phyloP scores from a whole-genome alignment of 441 rosid genomes.

The Euphorbia celastroides region DNA sequence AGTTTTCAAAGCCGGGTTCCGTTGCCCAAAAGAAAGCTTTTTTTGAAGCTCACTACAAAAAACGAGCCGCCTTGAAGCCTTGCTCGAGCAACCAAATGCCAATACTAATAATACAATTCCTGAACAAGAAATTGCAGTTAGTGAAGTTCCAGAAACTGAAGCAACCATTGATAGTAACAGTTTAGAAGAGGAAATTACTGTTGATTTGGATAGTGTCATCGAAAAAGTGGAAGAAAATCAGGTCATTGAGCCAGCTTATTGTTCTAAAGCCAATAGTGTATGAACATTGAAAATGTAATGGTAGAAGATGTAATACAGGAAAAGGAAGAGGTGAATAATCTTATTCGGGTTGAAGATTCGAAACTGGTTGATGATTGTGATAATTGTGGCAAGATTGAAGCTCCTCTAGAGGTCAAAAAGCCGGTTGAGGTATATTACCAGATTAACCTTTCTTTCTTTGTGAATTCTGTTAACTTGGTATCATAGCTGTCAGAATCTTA shows the following conservation, averaged over 20 bases:
- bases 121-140: slow-evolving; percentile 16
- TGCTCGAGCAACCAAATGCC: slow-evolving; percentile 32
- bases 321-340: slow-evolving; percentile 19
- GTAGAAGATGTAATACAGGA: slow-evolving; percentile 20
- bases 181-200: too few species aligned
- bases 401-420: slow-evolving; percentile 22
- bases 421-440: slow-evolving; percentile 36
- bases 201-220: slow-evolving; percentile 6
- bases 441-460: slow-evolving; percentile 2
- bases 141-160: neutral
- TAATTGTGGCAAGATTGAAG: slow-evolving; percentile 12
- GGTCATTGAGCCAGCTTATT: slow-evolving; percentile 18
- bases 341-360: slow-evolving; percentile 21
- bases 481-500: too few species aligned
- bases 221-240: slow-evolving; percentile 23
- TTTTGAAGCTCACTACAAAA: slow-evolving; percentile 84
- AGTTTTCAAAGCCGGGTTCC: slow-evolving; percentile 76
- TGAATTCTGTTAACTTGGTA: slow-evolving; percentile 12
- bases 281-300: slow-evolving; percentile 1
- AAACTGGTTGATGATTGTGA: slow-evolving; percentile 23
- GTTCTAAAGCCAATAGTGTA: slow-evolving; percentile 17
- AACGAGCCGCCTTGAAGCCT: slow-evolving; percentile 59
- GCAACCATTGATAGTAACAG: too few species aligned
- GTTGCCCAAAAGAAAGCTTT: slow-evolving; percentile 91
- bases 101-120: slow-evolving; percentile 15